Percentiles rank a stretch among this genome's conserved stretches.
These are phyloP conservation scores for Cinnamomum chago DNA, from an alignment of 164 flowering plant genomes.

Conservation along the genomic window DNA sequence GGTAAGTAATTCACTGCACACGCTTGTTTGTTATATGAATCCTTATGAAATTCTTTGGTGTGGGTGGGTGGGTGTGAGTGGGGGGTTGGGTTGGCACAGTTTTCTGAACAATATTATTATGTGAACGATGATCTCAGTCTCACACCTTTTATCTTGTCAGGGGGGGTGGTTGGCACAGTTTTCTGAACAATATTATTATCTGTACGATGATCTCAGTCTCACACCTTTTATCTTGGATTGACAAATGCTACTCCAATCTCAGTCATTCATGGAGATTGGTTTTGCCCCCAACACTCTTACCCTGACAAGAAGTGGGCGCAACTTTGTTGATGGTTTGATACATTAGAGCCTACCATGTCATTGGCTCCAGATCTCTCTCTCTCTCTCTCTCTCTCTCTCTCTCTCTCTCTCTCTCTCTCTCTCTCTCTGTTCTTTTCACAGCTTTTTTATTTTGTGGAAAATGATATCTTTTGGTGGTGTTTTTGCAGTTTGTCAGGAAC, in stretches of 20 bases:
- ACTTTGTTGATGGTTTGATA: too few species aligned
- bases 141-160: too few species aligned
- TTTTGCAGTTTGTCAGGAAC: slow-evolving; percentile 71
- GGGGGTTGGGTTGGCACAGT: neutral
- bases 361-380: neutral
- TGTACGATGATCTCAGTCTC: too few species aligned
- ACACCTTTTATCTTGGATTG: too few species aligned
- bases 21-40: neutral
- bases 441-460: too few species aligned
- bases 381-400: neutral
- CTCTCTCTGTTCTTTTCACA: neutral
- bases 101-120: neutral
- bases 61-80: too few species aligned
- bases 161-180: neutral
- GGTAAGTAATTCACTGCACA: slow-evolving; percentile 33
- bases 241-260: too few species aligned
- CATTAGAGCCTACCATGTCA: too few species aligned
- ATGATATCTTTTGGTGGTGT: neutral
- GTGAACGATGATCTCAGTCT: too few species aligned
- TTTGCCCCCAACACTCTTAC: neutral
- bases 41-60: neutral
- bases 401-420: neutral
- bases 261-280: too few species aligned
- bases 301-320: too few species aligned
- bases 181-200: neutral